phyloP scores from a whole-genome alignment of 768 basidiomycete genomes.

The Coprinopsis strossmayeri region DNA sequence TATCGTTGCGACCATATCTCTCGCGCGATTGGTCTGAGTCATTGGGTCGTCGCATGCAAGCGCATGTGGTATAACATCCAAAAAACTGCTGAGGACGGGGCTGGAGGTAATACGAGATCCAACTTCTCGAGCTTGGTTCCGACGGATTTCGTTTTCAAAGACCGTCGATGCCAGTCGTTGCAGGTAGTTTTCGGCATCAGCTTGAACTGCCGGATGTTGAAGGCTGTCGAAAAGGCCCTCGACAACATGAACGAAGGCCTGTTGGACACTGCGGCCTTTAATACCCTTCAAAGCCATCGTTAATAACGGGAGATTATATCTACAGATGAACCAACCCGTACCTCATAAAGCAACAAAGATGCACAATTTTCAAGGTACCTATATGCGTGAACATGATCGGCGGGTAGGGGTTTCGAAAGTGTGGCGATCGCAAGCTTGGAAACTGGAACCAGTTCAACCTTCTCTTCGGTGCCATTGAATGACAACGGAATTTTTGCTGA shows the following conservation, averaged over 20 bases:
- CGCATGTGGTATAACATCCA: conserved; percentile 78
- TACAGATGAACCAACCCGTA: conserved; percentile 23
- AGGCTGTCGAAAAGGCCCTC: conserved; percentile 77
- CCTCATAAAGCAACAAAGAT: conserved; percentile 71
- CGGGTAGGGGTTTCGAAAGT: conserved; percentile 42
- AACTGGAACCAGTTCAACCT: conserved; percentile 61
- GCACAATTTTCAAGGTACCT: conserved; percentile 65
- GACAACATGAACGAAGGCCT: conserved; percentile 61
- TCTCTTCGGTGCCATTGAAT: conserved; percentile 61
- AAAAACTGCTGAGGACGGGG: conserved; percentile 55
- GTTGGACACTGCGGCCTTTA: conserved; percentile 65
- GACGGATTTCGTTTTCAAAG: conserved; percentile 70
- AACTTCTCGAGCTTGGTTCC: conserved; percentile 46
- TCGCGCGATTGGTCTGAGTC: conserved; percentile 57
- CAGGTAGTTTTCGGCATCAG: conserved; percentile 64
- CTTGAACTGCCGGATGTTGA: conserved; percentile 60
- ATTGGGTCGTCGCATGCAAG: conserved; percentile 59
- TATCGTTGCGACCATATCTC: conserved; percentile 53
- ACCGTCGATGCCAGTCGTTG: conserved; percentile 62
- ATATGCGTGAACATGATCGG: conserved; percentile 56
- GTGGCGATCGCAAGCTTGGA: conserved; percentile 58
- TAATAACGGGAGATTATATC: background rate
- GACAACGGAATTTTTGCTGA: conserved; percentile 66
- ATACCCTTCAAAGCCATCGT: conserved; percentile 45
- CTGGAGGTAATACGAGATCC: conserved; percentile 50